Percentiles rank a stretch among this genome's conserved stretches.
phyloP scores from a whole-genome alignment of 441 rosid species.

The Syzygium syzygioides region DNA sequence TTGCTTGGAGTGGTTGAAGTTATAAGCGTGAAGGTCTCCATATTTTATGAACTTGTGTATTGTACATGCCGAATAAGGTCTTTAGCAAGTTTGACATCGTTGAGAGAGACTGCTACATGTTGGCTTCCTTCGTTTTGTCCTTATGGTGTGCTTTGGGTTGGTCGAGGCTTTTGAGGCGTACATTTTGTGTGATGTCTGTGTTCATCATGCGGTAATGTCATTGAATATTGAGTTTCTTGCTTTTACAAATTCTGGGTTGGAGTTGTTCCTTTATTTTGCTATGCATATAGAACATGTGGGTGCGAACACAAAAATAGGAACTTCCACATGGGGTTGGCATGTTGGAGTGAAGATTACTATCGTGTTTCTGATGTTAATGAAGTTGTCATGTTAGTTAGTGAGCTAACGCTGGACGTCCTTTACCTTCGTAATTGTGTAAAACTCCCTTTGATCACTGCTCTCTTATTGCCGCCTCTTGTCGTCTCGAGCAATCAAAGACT shows the following conservation, averaged over 20 bases:
- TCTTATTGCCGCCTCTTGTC: neutral
- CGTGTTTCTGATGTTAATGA: neutral
- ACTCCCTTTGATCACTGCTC: neutral
- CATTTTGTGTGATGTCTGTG: neutral
- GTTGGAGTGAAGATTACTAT: neutral
- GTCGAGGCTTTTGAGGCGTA: neutral
- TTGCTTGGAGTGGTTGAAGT: conserved; percentile 87
- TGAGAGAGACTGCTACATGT: neutral
- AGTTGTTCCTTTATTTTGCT: neutral
- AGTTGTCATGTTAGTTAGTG: neutral
- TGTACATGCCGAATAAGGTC: neutral
- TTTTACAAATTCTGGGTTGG: neutral
- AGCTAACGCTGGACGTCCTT: neutral
- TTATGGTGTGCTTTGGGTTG: neutral
- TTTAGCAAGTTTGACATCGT: neutral
- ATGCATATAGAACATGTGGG: neutral
- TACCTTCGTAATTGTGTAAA: neutral
- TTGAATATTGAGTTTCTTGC: neutral
- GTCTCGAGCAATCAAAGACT: neutral
- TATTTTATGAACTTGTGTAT: neutral
- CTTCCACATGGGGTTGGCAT: neutral
- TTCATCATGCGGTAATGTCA: neutral
- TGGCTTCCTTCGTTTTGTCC: neutral
- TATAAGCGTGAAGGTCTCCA: conserved; percentile 20
- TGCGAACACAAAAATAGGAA: neutral